These are phyloP conservation scores for Pseudogymnoascus sp. DNA, from an alignment of 2,329 filamentous ascomycete species.

Conservation along the genomic window DNA sequence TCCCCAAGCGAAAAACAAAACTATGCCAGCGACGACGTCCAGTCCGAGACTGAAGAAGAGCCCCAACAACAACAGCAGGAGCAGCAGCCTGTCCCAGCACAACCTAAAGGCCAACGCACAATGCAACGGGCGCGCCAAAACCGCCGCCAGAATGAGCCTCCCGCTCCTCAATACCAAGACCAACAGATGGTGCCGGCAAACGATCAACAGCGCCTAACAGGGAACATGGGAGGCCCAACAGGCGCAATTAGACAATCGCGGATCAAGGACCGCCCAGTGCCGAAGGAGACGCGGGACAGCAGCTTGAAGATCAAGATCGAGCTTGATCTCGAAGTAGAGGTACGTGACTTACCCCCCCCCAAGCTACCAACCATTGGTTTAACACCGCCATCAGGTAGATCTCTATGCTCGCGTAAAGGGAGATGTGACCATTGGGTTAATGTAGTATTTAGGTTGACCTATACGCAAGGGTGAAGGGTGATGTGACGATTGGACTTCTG, in stretches of 20 bases:
- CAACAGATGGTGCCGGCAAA: slow-evolving; percentile 17
- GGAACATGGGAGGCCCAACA: slow-evolving; percentile 26
- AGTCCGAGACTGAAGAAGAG: slow-evolving; percentile 37
- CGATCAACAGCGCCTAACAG: slow-evolving; percentile 19
- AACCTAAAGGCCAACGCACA: slow-evolving; percentile 19
- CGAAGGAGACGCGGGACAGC: slow-evolving; percentile 31
- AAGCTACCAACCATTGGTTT: slow-evolving; percentile 16
- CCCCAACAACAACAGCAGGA: slow-evolving; percentile 27
- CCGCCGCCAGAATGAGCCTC: not conserved
- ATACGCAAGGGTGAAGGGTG: slow-evolving; percentile 19
- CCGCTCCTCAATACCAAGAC: slow-evolving; percentile 9
- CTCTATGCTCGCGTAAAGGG: slow-evolving; percentile 19
- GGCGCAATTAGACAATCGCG: slow-evolving; percentile 30
- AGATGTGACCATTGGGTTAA: slow-evolving; percentile 22
- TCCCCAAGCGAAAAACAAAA: slow-evolving; percentile 11
- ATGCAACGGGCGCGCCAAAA: slow-evolving; percentile 11
- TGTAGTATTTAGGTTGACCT: slow-evolving; percentile 21
- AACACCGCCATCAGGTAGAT: slow-evolving; percentile 25
- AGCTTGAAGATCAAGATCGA: slow-evolving; percentile 37
- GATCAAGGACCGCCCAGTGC: slow-evolving; percentile 32
- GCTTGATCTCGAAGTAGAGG: slow-evolving; percentile 31
- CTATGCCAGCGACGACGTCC: slow-evolving; percentile 28
- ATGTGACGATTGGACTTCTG: slow-evolving; percentile 18
- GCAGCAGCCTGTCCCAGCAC: slow-evolving; percentile 27
- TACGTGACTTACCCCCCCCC: slow-evolving; percentile 21